These are phyloP conservation scores for Gossypium ekmanianum DNA, from an alignment of 345 rosid genomes.

Conservation along the genomic window DNA sequence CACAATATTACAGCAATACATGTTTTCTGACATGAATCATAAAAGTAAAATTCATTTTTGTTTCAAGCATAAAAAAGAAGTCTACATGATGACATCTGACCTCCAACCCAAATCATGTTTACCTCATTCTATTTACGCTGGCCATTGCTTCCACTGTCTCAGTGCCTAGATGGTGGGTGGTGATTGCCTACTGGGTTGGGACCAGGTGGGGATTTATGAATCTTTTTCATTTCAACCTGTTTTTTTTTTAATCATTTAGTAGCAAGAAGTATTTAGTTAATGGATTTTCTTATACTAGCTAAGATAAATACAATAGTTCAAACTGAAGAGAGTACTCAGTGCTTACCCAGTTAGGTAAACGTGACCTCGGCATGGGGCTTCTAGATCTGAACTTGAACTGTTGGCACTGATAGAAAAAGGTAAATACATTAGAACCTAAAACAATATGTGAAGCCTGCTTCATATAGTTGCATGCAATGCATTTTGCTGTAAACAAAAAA, in stretches of 20 bases:
- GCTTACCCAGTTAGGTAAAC: conserved; percentile 35
- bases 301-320: not conserved
- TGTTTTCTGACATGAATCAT: conserved; percentile 19
- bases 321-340: conserved; percentile 6
- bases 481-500: not conserved
- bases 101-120: not conserved
- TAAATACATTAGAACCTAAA: not conserved
- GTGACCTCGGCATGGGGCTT: conserved; percentile 23
- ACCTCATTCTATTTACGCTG: conserved; percentile 9
- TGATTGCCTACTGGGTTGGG: conserved; percentile 52
- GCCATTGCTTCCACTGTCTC: conserved; percentile 19
- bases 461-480: conserved; percentile 1
- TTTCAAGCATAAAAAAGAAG: conserved; percentile 21
- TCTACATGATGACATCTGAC: conserved; percentile 27
- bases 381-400: conserved; percentile 35
- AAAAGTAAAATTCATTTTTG: conserved; percentile 19
- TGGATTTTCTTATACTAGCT: not conserved
- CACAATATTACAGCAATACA: not conserved
- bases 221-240: conserved; percentile 38
- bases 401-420: conserved; percentile 7
- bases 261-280: not conserved
- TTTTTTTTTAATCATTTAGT: conserved; percentile 11
- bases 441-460: not conserved
- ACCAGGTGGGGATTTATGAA: conserved; percentile 41
- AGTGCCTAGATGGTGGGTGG: conserved; percentile 41